Evolutionary conservation across 768 basidiomycete species (phyloP).

Genomic region (Phylloporus sp.): DNA sequence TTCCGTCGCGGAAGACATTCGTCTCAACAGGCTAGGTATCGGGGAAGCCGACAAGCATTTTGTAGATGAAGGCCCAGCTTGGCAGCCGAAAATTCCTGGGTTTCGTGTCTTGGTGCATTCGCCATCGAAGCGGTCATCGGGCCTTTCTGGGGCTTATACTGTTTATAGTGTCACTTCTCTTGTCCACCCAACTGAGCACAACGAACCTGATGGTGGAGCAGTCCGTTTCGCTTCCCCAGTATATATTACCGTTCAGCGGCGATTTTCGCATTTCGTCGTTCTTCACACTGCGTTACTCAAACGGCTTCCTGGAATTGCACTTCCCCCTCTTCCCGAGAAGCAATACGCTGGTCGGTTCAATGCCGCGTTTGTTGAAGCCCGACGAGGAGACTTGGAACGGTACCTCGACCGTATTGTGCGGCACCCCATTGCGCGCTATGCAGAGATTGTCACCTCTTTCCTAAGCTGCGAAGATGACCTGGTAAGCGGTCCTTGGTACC

Average conservation of each 20-base stretch:
- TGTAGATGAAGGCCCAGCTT: slow-evolving; percentile 63
- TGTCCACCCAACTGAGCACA: slow-evolving; percentile 13
- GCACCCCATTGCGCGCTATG: slow-evolving; percentile 73
- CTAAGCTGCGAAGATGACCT: slow-evolving; percentile 68
- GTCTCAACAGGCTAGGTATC: slow-evolving; percentile 37
- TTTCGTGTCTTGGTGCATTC: slow-evolving; percentile 77
- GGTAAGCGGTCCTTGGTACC: slow-evolving; percentile 41
- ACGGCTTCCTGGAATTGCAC: slow-evolving; percentile 67
- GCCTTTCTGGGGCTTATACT: slow-evolving; percentile 66
- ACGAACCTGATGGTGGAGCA: slow-evolving; percentile 17
- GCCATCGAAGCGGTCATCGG: slow-evolving; percentile 67
- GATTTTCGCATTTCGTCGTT: slow-evolving; percentile 81
- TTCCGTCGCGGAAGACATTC: slow-evolving; percentile 39
- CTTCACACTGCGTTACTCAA: slow-evolving; percentile 67
- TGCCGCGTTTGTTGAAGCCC: slow-evolving; percentile 75
- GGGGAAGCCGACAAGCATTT: slow-evolving; percentile 66
- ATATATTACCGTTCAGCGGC: slow-evolving; percentile 69
- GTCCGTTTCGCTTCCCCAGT: slow-evolving; percentile 35
- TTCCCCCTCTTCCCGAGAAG: slow-evolving; percentile 83
- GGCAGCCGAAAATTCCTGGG: slow-evolving; percentile 67
- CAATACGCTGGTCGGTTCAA: slow-evolving; percentile 79
- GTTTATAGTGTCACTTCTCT: slow-evolving; percentile 69
- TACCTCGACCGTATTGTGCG: slow-evolving; percentile 66
- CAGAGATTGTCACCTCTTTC: slow-evolving; percentile 77
- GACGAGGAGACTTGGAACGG: slow-evolving; percentile 74